These are phyloP conservation scores for Eustoma russellianum DNA, from an alignment of 257 asterid genomes.

Conservation along the genomic window DNA sequence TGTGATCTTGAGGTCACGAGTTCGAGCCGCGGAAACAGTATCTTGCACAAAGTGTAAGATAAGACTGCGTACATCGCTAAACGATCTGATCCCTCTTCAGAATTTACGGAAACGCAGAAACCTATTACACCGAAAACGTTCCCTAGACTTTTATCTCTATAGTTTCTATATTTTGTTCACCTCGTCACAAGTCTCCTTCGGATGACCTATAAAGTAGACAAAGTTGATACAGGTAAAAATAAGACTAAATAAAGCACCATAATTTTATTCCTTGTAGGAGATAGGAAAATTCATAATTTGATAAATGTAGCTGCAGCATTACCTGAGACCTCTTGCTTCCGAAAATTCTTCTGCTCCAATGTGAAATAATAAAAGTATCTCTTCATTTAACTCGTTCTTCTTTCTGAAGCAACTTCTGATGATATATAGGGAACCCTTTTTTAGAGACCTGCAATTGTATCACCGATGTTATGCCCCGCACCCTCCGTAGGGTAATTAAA, in stretches of 20 bases:
- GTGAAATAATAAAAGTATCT: background rate
- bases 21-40: too few relatives aligned
- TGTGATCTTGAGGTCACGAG: too few relatives aligned
- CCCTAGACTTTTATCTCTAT: too few relatives aligned
- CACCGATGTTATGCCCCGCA: too few relatives aligned
- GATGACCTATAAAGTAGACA: constrained; percentile 4
- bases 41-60: too few relatives aligned
- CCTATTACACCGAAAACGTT: too few relatives aligned
- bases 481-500: too few relatives aligned
- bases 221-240: background rate
- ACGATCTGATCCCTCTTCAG: too few relatives aligned
- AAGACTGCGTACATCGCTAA: too few relatives aligned
- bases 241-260: background rate
- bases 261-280: background rate
- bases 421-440: constrained; percentile 62
- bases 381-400: constrained; percentile 44
- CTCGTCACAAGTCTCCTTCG: constrained; percentile 1
- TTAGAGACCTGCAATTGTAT: constrained; percentile 52
- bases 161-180: too few relatives aligned
- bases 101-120: too few relatives aligned
- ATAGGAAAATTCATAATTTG: background rate
- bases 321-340: constrained; percentile 9
- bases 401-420: constrained; percentile 53
- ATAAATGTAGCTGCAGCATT: background rate
- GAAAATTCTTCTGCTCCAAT: background rate